phyloP scores from a whole-genome alignment of 2,329 filamentous ascomycete species.

The Periconia sp. region DNA sequence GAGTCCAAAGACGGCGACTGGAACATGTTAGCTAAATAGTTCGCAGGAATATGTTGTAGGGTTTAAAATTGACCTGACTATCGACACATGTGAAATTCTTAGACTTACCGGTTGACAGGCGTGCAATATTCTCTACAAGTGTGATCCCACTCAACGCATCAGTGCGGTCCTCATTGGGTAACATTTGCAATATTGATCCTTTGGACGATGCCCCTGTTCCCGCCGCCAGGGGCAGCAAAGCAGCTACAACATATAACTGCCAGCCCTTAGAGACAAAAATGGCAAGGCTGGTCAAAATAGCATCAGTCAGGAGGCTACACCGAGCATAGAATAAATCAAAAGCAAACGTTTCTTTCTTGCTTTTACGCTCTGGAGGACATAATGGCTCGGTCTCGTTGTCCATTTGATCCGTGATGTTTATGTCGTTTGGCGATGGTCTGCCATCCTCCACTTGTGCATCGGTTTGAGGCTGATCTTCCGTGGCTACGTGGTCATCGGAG shows the following conservation, averaged over 20 bases:
- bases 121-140: constrained; percentile 71
- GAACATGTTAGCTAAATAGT: background rate
- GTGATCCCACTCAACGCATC: constrained; percentile 74
- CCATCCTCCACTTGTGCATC: constrained; percentile 27
- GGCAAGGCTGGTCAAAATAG: constrained; percentile 66
- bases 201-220: constrained; percentile 74
- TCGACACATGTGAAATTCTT: background rate
- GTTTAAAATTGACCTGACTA: background rate
- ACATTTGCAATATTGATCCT: constrained; percentile 76
- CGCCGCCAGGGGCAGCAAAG: constrained; percentile 70
- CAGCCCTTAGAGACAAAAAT: constrained; percentile 67
- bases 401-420: constrained; percentile 53
- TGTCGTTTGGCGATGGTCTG: constrained; percentile 34
- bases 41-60: background rate
- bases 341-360: constrained; percentile 56
- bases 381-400: constrained; percentile 59
- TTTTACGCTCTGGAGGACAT: constrained; percentile 31
- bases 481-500: constrained; percentile 4
- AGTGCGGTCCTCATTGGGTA: constrained; percentile 63
- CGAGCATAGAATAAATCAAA: constrained; percentile 74
- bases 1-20: constrained; percentile 69
- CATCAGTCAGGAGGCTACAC: constrained; percentile 70
- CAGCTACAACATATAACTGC: constrained; percentile 72
- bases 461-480: constrained; percentile 10
- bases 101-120: constrained; percentile 58